These are phyloP conservation scores for Penicillium hesseltinei DNA, from an alignment of 2,329 filamentous ascomycete species.

Conservation along the genomic window DNA sequence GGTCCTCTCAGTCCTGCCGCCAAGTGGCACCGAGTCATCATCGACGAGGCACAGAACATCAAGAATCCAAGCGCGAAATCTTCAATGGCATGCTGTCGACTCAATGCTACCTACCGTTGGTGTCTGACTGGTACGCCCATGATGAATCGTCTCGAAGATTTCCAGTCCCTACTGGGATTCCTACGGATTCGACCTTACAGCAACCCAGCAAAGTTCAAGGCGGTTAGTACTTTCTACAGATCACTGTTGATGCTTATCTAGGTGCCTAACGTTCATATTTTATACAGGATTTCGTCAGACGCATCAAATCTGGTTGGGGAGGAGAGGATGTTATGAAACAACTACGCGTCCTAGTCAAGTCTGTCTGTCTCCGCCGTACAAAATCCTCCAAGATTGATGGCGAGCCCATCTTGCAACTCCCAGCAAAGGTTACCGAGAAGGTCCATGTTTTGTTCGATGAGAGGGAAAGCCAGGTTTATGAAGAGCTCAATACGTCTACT, in stretches of 20 bases:
- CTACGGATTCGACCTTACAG: slow-evolving; percentile 74
- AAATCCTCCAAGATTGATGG: slow-evolving; percentile 79
- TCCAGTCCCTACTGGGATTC: slow-evolving; percentile 76
- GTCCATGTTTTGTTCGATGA: slow-evolving; percentile 65
- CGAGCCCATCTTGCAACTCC: slow-evolving; percentile 69
- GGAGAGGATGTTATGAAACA: slow-evolving; percentile 61
- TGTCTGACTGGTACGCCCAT: slow-evolving; percentile 81
- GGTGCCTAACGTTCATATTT: not conserved
- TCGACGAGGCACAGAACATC: slow-evolving; percentile 79
- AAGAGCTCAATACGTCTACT: slow-evolving; percentile 63
- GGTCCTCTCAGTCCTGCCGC: slow-evolving; percentile 58
- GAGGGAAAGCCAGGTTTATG: slow-evolving; percentile 65
- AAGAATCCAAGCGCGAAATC: slow-evolving; percentile 68
- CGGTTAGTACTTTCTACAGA: slow-evolving; percentile 38
- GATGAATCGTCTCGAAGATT: slow-evolving; percentile 80
- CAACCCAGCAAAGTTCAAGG: slow-evolving; percentile 60
- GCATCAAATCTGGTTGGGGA: slow-evolving; percentile 47
- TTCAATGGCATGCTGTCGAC: slow-evolving; percentile 57
- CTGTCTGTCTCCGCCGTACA: slow-evolving; percentile 76
- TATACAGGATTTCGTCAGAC: slow-evolving; percentile 51
- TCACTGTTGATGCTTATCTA: not conserved
- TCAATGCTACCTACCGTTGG: slow-evolving; percentile 64
- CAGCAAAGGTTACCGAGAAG: slow-evolving; percentile 61
- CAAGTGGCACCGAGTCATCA: slow-evolving; percentile 67
- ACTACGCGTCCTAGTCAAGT: slow-evolving; percentile 72